Percentiles rank a stretch among this genome's conserved stretches.
These are phyloP conservation scores for Auriculariales sp. DNA, from an alignment of 768 basidiomycete species.

Conservation along the genomic window DNA sequence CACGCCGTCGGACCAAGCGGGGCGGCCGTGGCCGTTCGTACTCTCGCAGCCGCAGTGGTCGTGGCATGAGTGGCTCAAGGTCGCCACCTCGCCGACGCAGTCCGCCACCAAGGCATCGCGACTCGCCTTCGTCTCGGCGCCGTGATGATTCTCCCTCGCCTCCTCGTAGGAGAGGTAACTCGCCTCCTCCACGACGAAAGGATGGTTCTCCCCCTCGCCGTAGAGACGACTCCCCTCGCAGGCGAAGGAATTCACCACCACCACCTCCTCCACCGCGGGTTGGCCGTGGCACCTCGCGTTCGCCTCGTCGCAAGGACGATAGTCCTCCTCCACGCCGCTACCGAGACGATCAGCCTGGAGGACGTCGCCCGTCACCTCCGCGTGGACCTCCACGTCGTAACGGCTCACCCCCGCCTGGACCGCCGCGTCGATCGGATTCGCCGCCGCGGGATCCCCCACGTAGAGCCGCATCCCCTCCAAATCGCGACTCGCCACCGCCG, in stretches of 20 bases:
- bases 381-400: too few species aligned
- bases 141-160: conserved; percentile 4
- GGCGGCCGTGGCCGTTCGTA: conserved; percentile 3
- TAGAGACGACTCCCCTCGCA: conserved; percentile 1
- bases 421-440: conserved; percentile 8
- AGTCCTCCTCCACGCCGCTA: conserved; percentile 2
- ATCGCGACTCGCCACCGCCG: conserved; percentile 9
- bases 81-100: too few species aligned
- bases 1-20: conserved; percentile 3
- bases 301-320: conserved; percentile 1
- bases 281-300: background rate
- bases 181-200: conserved; percentile 5
- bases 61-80: too few species aligned
- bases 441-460: conserved; percentile 14
- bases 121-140: conserved; percentile 5
- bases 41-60: conserved; percentile 1
- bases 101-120: conserved; percentile 16
- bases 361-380: too few species aligned
- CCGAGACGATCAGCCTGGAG: too few species aligned
- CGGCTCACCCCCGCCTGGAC: conserved; percentile 3
- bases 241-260: background rate
- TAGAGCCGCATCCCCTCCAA: conserved; percentile 13
- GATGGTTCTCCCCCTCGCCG: conserved; percentile 1
- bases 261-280: background rate
- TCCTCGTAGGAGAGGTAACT: background rate